phyloP scores from a whole-genome alignment of 2,329 filamentous ascomycete genomes.

The Coleophoma cylindrospora region DNA sequence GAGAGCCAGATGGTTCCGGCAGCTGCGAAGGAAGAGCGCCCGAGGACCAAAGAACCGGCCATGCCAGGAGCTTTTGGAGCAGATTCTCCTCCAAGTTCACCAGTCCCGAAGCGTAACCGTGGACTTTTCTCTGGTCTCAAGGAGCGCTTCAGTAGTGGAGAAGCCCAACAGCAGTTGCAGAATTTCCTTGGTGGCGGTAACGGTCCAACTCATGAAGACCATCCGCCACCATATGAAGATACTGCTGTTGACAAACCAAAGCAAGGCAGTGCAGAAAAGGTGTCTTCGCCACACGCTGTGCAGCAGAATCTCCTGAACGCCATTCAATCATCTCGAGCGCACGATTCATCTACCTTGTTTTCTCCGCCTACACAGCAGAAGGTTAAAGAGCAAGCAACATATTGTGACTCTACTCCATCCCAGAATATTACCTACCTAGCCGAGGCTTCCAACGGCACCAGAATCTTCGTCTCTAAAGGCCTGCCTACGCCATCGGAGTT shows the following conservation, averaged over 20 bases:
- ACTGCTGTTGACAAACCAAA: slow-evolving; percentile 13
- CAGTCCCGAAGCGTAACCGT: slow-evolving; percentile 27
- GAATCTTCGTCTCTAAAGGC: slow-evolving; percentile 63
- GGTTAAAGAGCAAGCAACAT: slow-evolving; percentile 77
- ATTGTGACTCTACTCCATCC: slow-evolving; percentile 74
- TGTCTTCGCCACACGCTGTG: slow-evolving; percentile 55
- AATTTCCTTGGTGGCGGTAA: slow-evolving; percentile 34
- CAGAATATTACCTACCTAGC: slow-evolving; percentile 70
- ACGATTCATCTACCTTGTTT: slow-evolving; percentile 71
- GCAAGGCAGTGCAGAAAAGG: slow-evolving; percentile 30
- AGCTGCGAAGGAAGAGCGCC: slow-evolving; percentile 21
- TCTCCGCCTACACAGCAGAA: slow-evolving; percentile 64
- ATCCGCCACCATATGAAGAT: slow-evolving; percentile 17
- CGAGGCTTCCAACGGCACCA: slow-evolving; percentile 66
- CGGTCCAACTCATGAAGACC: slow-evolving; percentile 1
- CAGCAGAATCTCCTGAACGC: slow-evolving; percentile 73
- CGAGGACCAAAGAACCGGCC: slow-evolving; percentile 32
- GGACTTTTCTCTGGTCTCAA: slow-evolving; percentile 64
- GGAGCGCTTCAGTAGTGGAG: slow-evolving; percentile 48
- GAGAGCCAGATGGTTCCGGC: slow-evolving; percentile 14
- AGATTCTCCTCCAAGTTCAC: slow-evolving; percentile 53
- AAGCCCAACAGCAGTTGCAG: slow-evolving; percentile 35
- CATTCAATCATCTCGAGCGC: slow-evolving; percentile 70
- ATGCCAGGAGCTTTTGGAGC: slow-evolving; percentile 72
- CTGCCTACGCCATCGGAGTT: slow-evolving; percentile 48